phyloP scores from a whole-genome alignment of 345 rosid species.

The Stellera chamaejasme region DNA sequence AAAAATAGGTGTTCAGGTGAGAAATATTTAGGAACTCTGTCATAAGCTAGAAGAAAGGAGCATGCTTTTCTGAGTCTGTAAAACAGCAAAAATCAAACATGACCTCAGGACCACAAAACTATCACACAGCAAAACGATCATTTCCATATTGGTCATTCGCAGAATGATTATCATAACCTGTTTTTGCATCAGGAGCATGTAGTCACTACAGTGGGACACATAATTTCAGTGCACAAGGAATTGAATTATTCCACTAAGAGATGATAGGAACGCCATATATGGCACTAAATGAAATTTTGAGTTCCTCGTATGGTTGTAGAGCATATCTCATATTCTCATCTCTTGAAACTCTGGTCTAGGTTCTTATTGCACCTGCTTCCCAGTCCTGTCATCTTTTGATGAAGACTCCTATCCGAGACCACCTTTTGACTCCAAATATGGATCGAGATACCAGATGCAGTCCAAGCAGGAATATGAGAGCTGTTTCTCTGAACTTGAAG shows the following conservation, averaged over 20 bases:
- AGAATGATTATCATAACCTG: too few relatives aligned
- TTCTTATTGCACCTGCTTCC: conserved; percentile 43
- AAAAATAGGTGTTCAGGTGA: conserved; percentile 2
- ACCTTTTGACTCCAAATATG: conserved; percentile 34
- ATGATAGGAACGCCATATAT: not conserved
- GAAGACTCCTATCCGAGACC: conserved; percentile 27
- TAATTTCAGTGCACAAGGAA: conserved; percentile 1
- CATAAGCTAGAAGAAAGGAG: conserved; percentile 4
- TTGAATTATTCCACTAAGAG: conserved; percentile 1
- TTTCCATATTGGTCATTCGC: too few relatives aligned
- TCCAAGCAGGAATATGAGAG: conserved; percentile 32
- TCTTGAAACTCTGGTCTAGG: conserved; percentile 36
- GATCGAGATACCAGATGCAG: conserved; percentile 22
- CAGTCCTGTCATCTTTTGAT: conserved; percentile 38
- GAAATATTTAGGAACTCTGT: conserved; percentile 1
- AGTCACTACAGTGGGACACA: conserved; percentile 5
- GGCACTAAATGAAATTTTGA: too few relatives aligned
- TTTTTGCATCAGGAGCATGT: conserved; percentile 1
- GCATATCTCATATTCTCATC: conserved; percentile 13
- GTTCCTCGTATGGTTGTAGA: conserved; percentile 3
- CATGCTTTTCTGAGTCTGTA: conserved; percentile 9
- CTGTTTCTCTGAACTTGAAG: conserved; percentile 25
- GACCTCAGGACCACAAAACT: conserved; percentile 1
- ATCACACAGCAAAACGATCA: too few relatives aligned
- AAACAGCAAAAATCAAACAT: not conserved